A percentile compares a stretch with the other conserved stretches of the same genome.
Evolutionary conservation across 1,139 yeast genomes (phyloP).

Genomic region (Wickerhamiella infanticola): DNA sequence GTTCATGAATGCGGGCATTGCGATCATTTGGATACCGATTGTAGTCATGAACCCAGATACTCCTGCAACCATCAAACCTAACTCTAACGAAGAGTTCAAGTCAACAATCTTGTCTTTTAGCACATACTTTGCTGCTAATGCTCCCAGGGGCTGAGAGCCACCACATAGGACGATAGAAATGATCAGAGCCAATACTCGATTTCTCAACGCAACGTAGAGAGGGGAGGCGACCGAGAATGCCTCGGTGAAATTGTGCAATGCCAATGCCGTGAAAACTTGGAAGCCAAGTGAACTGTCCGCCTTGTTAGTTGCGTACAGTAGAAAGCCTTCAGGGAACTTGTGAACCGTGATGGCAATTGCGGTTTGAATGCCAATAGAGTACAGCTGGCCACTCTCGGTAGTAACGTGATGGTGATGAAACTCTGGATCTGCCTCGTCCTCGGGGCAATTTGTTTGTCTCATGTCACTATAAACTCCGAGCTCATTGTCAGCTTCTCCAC

Average conservation of each 20-base stretch:
- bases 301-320: slow-evolving; percentile 64
- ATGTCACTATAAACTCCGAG: background rate
- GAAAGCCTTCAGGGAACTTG: slow-evolving; percentile 89
- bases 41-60: slow-evolving; percentile 77
- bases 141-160: slow-evolving; percentile 80
- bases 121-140: slow-evolving; percentile 49
- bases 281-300: slow-evolving; percentile 63
- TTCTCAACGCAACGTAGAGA: slow-evolving; percentile 52
- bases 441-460: background rate
- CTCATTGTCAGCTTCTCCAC: background rate
- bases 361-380: slow-evolving; percentile 82
- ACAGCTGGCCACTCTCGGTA: slow-evolving; percentile 47
- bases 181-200: slow-evolving; percentile 47
- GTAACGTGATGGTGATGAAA: slow-evolving; percentile 71
- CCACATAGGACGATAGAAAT: slow-evolving; percentile 65
- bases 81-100: slow-evolving; percentile 27
- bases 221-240: slow-evolving; percentile 94
- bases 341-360: slow-evolving; percentile 77
- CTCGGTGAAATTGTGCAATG: slow-evolving; percentile 86
- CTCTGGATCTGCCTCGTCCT: slow-evolving; percentile 8
- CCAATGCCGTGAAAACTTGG: slow-evolving; percentile 65
- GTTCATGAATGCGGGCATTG: slow-evolving; percentile 51
- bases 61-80: slow-evolving; percentile 51
- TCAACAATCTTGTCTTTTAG: slow-evolving; percentile 30
- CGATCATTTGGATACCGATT: slow-evolving; percentile 72